Evolutionary conservation across 306 rosid species (phyloP), one percentile per base, ranked within the genome.

Genomic region (Comarum palustre): DNA sequence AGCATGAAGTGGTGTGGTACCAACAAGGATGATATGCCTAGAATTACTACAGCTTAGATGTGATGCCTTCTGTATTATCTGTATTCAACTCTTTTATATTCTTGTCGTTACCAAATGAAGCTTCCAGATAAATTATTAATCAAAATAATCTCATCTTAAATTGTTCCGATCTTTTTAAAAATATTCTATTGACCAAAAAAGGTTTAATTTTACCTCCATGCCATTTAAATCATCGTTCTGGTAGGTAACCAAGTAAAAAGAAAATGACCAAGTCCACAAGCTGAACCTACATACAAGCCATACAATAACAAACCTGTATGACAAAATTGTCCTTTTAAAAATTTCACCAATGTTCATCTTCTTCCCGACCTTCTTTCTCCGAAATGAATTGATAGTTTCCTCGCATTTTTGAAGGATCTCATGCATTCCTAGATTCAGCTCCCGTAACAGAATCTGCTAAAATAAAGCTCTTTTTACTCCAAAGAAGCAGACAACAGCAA

Each of bases 401-500:
- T 72, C 67, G 71, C 99, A 94, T 82, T 82, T 88, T 51, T 75
- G 84, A 67, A 68, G 81, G 69, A 94, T 82, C 25, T 88, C 88
- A 13, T 66, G 45, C 85, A 86, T 71, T 50, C 72, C 58, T 64
- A 90, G 72, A 75, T 84, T 84, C 76, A 77, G 73, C 78, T 89
- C 85, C 69, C 70, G 81, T 77, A 94, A 82, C 76, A 81, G 68
- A 71, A 22, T 58, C 99, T 94, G 84, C 74, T 81, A 19, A 83
- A 81, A 1, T 75, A 82, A 73, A 52, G 66, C 58, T 65, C 42
- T 11, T 8, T 73, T 79, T 57, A 81, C 55, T 39, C 77, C 57
- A 57, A 74, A 60, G 43, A 67, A 79, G 15, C 50, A 73, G 63
- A 65, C 59, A 73, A 66, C 7, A 32, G 58, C 42, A 38, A 55